Percentiles rank a stretch among this genome's conserved stretches.
phyloP scores from a whole-genome alignment of 2,329 filamentous ascomycete species.

The Cercospora citrullina region DNA sequence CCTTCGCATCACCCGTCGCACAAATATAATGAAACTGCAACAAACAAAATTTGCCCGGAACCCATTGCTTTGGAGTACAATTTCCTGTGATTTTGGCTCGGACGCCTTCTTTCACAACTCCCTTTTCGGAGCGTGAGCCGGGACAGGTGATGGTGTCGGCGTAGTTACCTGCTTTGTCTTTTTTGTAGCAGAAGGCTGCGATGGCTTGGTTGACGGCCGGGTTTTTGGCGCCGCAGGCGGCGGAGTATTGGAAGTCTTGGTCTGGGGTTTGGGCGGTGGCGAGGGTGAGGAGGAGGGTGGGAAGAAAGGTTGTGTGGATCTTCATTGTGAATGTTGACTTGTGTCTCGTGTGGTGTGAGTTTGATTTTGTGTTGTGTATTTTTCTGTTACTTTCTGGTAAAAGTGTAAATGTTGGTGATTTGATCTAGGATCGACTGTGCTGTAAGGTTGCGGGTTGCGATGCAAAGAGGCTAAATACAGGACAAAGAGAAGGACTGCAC shows the following conservation, averaged over 20 bases:
- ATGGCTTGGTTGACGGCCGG: conserved; percentile 28
- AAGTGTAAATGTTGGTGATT: neutral
- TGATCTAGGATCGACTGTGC: neutral
- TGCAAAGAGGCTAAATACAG: neutral
- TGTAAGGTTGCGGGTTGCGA: neutral
- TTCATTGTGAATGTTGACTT: neutral
- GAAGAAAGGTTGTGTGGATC: neutral
- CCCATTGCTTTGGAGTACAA: conserved; percentile 28
- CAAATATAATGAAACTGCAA: conserved; percentile 32
- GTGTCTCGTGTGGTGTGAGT: neutral
- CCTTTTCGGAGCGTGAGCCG: conserved; percentile 16
- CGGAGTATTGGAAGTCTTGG: conserved; percentile 27
- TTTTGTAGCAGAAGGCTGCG: conserved; percentile 27
- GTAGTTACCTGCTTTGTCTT: neutral
- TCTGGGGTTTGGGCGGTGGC: conserved; percentile 4
- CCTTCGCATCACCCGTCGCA: conserved; percentile 12
- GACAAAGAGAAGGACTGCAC: neutral
- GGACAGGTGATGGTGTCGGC: conserved; percentile 27
- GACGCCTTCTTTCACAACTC: conserved; percentile 18
- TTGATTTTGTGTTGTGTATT: neutral
- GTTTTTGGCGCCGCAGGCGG: conserved; percentile 28
- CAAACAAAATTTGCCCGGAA: conserved; percentile 29
- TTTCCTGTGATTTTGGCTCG: conserved; percentile 23
- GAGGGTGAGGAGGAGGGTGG: conserved; percentile 10
- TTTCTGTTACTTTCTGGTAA: neutral